Evolutionary conservation across 352 stramenopile genomes (phyloP).

Genomic region (Phytopythium delawarense): DNA sequence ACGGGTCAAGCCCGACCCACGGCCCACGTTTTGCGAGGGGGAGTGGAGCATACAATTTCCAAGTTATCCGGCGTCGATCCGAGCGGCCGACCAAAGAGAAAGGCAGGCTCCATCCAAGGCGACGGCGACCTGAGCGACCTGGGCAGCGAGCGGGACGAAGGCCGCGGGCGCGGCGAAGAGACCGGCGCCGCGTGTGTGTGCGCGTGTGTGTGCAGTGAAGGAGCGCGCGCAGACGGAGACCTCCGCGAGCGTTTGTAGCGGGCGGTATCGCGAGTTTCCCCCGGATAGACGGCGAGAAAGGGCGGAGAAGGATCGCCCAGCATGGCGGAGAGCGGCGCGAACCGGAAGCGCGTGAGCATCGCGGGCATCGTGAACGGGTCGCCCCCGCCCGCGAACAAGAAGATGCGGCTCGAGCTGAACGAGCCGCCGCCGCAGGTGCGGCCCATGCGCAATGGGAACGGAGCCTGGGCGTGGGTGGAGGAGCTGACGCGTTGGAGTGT

Average conservation of each 20-base stretch:
- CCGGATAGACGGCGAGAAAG: not conserved
- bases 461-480: not conserved
- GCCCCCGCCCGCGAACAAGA: slow-evolving; percentile 31
- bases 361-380: slow-evolving; percentile 5
- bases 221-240: not conserved
- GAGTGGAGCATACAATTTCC: not conserved
- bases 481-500: not conserved
- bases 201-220: not conserved
- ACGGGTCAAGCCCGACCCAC: too few species aligned
- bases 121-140: not conserved
- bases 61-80: not conserved
- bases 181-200: not conserved
- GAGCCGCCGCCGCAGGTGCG: slow-evolving; percentile 46
- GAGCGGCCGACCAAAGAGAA: not conserved
- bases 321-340: slow-evolving; percentile 27
- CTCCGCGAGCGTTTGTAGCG: not conserved
- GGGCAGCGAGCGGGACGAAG: not conserved
- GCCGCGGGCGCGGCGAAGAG: not conserved
- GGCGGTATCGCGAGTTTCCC: not conserved
- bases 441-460: not conserved
- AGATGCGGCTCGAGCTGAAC: slow-evolving; percentile 63
- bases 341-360: slow-evolving; percentile 22
- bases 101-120: not conserved
- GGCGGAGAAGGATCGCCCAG: not conserved
- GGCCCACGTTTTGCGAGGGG: not conserved